Base-by-base conservation (phyloP, 352 stramenopile species). In the Phytophthora fragariaefolia region DNA sequence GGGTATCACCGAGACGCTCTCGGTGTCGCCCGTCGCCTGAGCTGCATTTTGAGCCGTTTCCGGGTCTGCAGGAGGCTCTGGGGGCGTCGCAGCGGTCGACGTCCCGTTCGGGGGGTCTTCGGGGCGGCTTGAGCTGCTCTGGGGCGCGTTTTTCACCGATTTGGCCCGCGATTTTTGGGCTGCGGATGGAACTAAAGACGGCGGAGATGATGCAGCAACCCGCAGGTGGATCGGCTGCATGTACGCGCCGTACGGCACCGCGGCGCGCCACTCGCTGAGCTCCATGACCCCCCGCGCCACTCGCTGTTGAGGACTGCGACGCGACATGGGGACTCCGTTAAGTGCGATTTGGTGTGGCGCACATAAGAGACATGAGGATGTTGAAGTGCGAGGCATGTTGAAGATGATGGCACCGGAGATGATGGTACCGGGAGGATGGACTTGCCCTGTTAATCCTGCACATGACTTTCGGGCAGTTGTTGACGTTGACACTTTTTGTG, bases 181-280 rank as follows among this genome's bases (percentile, higher is more conserved):
- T 48, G 6, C 1, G 50, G 42, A 34, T 70, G 46, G 1, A 55
- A 2, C 38, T 5, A 4, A 3, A 5, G n/a, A 18, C 55, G 6
- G 0, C 48, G 24, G 8, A 27, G 22, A 40, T n/a, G 56, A 50
- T 54, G n/a, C 42, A 18, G 22, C 36, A 5, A 86, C 49, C 12
- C 73, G 50, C 4, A 88, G 68, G 12, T 73, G 80, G 20, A 88
- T 86, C 9, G 73, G 70, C 67, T 85, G 80, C 23, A 88, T 36
- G 53, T 80, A 76, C 23, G 50, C 56, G 59, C 80, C 80, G 71
- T 79, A 80, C 47, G 77, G 22, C 30, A 79, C 74, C 30, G 42
- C 38, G 3, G 61, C 38, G 23, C 79, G 71, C 79, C 79, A 87
- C n/a, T 49, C 57, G 20, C 20, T 46, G 34, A 83, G 69, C 54